Base-by-base conservation (phyloP, 805 yeast genomes). In the Isabelozyma rhagii region DNA sequence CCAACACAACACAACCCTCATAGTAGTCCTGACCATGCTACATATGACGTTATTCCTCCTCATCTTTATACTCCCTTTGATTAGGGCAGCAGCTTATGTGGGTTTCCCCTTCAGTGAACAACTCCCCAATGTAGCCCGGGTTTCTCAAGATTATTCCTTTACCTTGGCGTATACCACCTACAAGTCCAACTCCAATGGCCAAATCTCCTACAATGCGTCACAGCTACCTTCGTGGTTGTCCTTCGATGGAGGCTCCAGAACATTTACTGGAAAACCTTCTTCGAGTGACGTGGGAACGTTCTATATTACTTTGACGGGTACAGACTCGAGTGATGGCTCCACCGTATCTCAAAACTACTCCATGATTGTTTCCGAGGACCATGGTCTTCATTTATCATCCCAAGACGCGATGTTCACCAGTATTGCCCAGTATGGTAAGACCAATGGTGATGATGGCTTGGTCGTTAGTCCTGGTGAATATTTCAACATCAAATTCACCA, bases 51-150 rank as follows among this genome's bases (percentile, higher is more conserved):
- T 55, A 41, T 43, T 57, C 46, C 27, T 48, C 39, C 21, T 31
- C 45, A 28, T 42, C 43, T 52, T 39, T 38, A 21, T 55, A 39
- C 14, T 54, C 28, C 41, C 51, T n/a, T 36, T 47, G n/a, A 56
- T 47, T 27, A 45, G 44, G 41, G 80, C 82, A 10, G 69, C 78
- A 38, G 84, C 89, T 5, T 72, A 75, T 47, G 74, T 78, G 39
- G 88, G 87, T 43, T 89, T 85, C 73, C 92, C 96, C n/a, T 82
- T 91, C 62, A 69, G 79, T 55, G 83, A 83, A 62, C 99, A 93
- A 69, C 76, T 84, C 18, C 98, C 98, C 5, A 86, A 90, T 34
- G 89, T 94, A 11, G 98, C 96, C 4, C 77, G 96, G 50, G 80
- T 82, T 13, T 81, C 81, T 51, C 74, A 81, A 57, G 56, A 63